A percentile compares a stretch with the other conserved stretches of the same genome.
Conservation (phyloP, 257 asterid genomes). For the Hygrophila difformis region DNA sequence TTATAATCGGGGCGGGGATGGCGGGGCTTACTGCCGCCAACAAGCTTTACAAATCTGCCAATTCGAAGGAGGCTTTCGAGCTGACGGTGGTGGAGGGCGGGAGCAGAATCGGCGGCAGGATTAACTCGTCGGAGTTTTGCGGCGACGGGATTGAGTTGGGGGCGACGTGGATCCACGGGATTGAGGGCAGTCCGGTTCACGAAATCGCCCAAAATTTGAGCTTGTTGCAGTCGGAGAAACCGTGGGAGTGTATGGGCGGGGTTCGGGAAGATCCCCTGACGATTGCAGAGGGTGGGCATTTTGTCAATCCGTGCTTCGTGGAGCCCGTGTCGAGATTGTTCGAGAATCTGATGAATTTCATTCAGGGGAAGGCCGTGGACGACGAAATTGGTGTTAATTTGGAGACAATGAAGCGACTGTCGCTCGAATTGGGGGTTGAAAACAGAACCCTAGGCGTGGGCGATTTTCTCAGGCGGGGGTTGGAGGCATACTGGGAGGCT, state of each 20-base stretch:
- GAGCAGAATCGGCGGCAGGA: constrained; percentile 53
- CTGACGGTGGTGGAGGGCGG: constrained; percentile 54
- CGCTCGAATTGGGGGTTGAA: constrained; percentile 1
- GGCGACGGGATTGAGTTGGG: constrained; percentile 63
- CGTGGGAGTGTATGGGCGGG: constrained; percentile 56
- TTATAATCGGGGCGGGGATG: constrained; percentile 70
- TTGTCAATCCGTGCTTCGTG: constrained; percentile 30
- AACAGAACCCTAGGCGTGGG: constrained; percentile 28
- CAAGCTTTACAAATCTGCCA: constrained; percentile 35
- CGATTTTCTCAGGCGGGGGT: constrained; percentile 38
- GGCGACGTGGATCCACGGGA: constrained; percentile 75
- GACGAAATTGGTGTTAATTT: constrained; percentile 17
- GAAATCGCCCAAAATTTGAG: constrained; percentile 36
- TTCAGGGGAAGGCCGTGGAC: constrained; percentile 25
- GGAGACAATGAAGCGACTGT: constrained; percentile 5
- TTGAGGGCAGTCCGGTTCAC: constrained; percentile 52
- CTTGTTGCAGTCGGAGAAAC: constrained; percentile 31
- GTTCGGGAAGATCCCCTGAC: constrained; percentile 25
- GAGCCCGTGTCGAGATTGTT: constrained; percentile 35
- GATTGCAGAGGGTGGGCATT: constrained; percentile 47
- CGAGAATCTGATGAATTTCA: constrained; percentile 38
- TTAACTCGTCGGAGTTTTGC: constrained; percentile 38
- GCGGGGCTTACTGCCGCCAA: constrained; percentile 68
- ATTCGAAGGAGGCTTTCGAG: constrained; percentile 32
- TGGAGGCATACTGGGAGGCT: constrained; percentile 31